Conservation (phyloP, 495 filamentous ascomycete species). For the Barbatosphaeria neglecta region DNA sequence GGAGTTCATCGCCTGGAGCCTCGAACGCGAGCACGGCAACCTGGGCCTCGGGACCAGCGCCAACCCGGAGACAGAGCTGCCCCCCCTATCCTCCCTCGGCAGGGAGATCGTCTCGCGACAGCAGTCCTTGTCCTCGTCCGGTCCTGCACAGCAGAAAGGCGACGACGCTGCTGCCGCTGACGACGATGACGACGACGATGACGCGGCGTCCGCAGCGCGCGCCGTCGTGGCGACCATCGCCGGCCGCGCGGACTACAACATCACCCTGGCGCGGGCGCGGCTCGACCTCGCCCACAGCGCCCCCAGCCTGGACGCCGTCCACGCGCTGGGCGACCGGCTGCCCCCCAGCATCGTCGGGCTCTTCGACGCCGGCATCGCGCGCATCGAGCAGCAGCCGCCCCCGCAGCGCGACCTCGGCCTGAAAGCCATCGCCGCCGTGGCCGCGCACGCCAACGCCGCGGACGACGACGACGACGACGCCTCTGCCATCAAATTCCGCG, state of each 20-base stretch:
- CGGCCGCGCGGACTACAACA: not conserved
- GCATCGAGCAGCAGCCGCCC: not conserved
- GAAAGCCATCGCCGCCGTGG: conserved; percentile 3
- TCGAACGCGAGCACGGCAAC: conserved; percentile 4
- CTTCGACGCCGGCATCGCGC: conserved; percentile 1
- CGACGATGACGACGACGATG: not conserved
- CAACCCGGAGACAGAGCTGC: not conserved
- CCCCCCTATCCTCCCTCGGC: not conserved
- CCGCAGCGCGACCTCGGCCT: conserved; percentile 3
- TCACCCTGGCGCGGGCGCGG: not conserved
- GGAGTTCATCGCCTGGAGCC: not conserved
- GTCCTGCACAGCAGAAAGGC: too few species aligned
- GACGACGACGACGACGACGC: not conserved
- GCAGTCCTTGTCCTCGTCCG: not conserved
- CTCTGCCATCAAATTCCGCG: not conserved
- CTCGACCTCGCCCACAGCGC: not conserved
- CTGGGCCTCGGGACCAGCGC: not conserved
- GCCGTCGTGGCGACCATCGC: not conserved
- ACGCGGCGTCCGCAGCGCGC: not conserved
- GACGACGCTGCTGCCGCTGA: not conserved
- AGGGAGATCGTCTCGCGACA: not conserved
- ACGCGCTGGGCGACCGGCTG: not conserved
- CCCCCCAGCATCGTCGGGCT: not conserved
- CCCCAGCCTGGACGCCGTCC: not conserved
- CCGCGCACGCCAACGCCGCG: not conserved